Base-by-base conservation (phyloP, 2,329 filamentous ascomycete genomes). In the Fusarium sp. region DNA sequence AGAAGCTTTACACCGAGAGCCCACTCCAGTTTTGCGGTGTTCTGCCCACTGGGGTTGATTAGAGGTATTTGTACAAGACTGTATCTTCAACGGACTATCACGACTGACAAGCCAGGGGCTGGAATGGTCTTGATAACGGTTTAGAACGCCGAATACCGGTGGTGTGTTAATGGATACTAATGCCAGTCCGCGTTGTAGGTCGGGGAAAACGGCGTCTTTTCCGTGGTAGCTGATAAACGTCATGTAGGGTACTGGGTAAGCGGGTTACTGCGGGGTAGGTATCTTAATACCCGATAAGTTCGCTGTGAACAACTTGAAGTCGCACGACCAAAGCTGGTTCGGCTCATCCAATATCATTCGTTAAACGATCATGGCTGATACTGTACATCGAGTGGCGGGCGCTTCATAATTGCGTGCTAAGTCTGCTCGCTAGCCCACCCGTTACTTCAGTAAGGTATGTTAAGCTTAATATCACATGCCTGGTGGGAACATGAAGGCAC, bases 241-340 rank as follows among this genome's bases (percentile, higher is more conserved):
- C 62, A 69, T 44, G 57, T 68, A 48, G 39, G 54, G 44, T 66
- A 56, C 28, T 36, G 49, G 56, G 45, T 42, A 65, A 66, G 60
- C 63, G 48, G 42, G 18, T 40, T 54, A 60, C 53, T 69, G 66
- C 66, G 66, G 66, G 66, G 66, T 68, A 70, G 55, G 44, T 39
- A 50, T 49, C 31, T 52, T 31, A n/a, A 54, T 66, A 56, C 46
- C 56, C 60, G 39, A 53, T 65, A 52, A 18, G 44, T 20, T 36
- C 63, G 48, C 44, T 44, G 43, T 56, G 13, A 31, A 46, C 42
- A 45, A 51, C 42, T 40, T 38, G 18, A 22, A 39, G 40, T 43
- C 55, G 36, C 46, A 58, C 40, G 10, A 53, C 43, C 36, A 31
- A 28, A 42, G 34, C n/a, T 31, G 33, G 46, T 6, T 42, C 28